Conservation (phyloP, 73 alveolate genomes). For the Blepharisma japonicum region DNA sequence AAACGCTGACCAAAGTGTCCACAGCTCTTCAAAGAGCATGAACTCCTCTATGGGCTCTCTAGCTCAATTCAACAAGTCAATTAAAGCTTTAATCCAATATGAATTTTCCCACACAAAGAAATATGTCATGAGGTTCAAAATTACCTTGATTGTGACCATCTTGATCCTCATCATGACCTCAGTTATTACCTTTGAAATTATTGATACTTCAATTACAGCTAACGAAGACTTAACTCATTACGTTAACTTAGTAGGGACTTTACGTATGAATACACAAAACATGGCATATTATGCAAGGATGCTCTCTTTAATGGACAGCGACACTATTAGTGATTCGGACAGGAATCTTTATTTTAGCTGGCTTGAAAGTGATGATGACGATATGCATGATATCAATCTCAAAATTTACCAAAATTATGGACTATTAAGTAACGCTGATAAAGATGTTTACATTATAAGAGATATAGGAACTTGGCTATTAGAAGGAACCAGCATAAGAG, state of each 20-base stretch:
- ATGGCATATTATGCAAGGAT: slow-evolving; percentile 9
- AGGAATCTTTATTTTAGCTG: background rate
- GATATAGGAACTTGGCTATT: slow-evolving; percentile 7
- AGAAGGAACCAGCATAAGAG: slow-evolving; percentile 7
- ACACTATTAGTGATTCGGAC: background rate
- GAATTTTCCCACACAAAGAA: slow-evolving; percentile 21
- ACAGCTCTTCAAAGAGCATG: slow-evolving; percentile 11
- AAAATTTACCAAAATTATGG: slow-evolving; percentile 6
- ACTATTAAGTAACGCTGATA: background rate
- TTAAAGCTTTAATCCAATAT: slow-evolving; percentile 1
- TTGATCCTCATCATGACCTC: slow-evolving; percentile 13
- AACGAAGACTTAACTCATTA: slow-evolving; percentile 17
- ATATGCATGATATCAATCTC: slow-evolving; percentile 13
- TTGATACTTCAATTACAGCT: background rate
- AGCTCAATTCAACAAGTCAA: slow-evolving; percentile 27
- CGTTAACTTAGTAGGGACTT: slow-evolving; percentile 14
- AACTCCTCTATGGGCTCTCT: slow-evolving; percentile 9
- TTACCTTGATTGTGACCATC: slow-evolving; percentile 16
- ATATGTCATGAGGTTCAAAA: slow-evolving; percentile 18
- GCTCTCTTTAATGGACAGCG: background rate
- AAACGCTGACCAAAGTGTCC: slow-evolving; percentile 1
- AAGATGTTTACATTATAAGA: background rate
- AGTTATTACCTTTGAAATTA: background rate
- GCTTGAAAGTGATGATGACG: background rate
- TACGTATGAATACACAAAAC: background rate